These are phyloP conservation scores for Wickerhamomyces mucosus DNA, from an alignment of 805 yeast genomes.

Conservation along the genomic window DNA sequence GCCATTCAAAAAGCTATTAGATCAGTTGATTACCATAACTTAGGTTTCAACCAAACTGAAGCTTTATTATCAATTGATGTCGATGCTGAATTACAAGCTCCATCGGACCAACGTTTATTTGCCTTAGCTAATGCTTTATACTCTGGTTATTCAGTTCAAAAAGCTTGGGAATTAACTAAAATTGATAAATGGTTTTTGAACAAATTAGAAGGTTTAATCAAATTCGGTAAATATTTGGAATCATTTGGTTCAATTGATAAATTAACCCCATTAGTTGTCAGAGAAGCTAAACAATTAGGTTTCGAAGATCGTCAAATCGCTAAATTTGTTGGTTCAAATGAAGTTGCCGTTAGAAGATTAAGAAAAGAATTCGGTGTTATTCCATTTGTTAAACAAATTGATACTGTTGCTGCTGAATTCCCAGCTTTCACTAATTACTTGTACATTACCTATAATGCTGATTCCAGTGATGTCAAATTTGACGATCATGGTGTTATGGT, in stretches of 20 bases:
- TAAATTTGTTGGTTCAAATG: constrained; percentile 77
- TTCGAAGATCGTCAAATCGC: constrained; percentile 97
- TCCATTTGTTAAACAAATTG: constrained; percentile 94
- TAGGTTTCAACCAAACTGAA: constrained; percentile 71
- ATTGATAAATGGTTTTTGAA: constrained; percentile 96
- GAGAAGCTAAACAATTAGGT: constrained; percentile 92
- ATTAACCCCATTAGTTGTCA: constrained; percentile 52
- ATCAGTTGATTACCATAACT: constrained; percentile 90
- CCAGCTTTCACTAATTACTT: constrained; percentile 93
- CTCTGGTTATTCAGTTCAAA: constrained; percentile 83
- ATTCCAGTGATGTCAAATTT: constrained; percentile 75
- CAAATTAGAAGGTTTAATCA: constrained; percentile 69
- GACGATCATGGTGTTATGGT: constrained; percentile 94
- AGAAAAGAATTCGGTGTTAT: constrained; percentile 80
- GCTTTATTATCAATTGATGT: constrained; percentile 87
- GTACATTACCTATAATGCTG: constrained; percentile 92
- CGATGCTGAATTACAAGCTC: constrained; percentile 88
- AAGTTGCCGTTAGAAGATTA: constrained; percentile 82
- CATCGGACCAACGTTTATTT: constrained; percentile 94
- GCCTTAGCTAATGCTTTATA: constrained; percentile 93
- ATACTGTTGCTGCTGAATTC: constrained; percentile 98
- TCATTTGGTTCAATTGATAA: constrained; percentile 44
- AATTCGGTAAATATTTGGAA: constrained; percentile 55
- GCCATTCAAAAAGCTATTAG: constrained; percentile 97
- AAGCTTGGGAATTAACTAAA: constrained; percentile 82